Evolutionary conservation across 352 stramenopile genomes (phyloP), one percentile per base, ranked within the genome.

Genomic region (Globisporangium abappressorium): DNA sequence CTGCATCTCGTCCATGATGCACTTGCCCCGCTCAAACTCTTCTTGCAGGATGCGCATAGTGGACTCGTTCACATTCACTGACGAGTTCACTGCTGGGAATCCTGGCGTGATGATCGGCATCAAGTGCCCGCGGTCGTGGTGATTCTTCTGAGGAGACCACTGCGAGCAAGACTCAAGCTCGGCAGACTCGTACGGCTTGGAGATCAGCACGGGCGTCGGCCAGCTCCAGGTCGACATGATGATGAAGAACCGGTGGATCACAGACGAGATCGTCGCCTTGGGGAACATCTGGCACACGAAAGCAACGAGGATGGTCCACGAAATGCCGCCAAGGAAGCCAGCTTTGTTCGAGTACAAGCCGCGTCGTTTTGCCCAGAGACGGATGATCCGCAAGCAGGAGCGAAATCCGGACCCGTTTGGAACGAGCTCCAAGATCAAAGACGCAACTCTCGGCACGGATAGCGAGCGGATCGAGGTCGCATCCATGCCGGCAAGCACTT

Each of bases 261-360:
- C 64, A 8, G 77, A 80, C 46, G 84, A 88, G 55, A 91, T 80
- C 30, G 80, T 88, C 3, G 87, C 89, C 54, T 87, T 85, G 2
- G 87, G 89, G 62, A 94, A 92, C 83, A 95, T 89, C 82, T 96
- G 89, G 57, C 87, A 96, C 18, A 94, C 75, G 57, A 95, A 94
- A 5, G 86, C 90, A 9, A 94, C 89, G 5, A 96, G 73, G 34
- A 96, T 75, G n/a, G 84, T 89, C 87, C 87, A 96, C 43, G 85
- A 94, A 34, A 95, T 85, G 51, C 89, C 89, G 7, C 89, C 87
- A 0, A 96, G 73, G 41, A 87, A 96, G 3, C 89, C 89, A 2
- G 83, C 76, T 64, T 93, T 94, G 78, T 92, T 93, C 64, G 89
- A 95, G 72, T 95, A 94, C 14, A 96, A 47, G 5, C 89, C 89